Conservation (phyloP, 768 basidiomycete species). For the Boletus subcaerulescens region DNA sequence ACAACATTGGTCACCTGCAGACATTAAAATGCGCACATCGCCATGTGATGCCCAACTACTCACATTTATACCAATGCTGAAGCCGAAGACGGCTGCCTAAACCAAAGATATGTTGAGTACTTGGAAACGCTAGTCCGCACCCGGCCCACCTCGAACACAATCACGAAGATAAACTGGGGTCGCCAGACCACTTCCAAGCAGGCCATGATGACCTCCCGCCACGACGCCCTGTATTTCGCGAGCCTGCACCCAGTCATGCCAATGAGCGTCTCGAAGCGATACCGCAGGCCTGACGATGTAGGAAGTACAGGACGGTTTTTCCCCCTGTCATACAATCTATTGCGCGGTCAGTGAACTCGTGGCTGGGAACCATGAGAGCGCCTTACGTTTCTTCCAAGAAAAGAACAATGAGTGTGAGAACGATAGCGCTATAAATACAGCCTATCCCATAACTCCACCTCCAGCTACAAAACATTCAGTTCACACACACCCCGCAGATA, state of each 20-base stretch:
- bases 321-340: constrained; percentile 49
- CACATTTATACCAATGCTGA: constrained; percentile 45
- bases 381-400: constrained; percentile 51
- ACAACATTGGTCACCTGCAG: constrained; percentile 52
- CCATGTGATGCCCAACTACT: neutral
- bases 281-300: constrained; percentile 32
- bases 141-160: constrained; percentile 36
- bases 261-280: constrained; percentile 45
- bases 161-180: constrained; percentile 43
- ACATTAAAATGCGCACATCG: neutral
- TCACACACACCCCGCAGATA: too few relatives aligned
- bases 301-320: constrained; percentile 29
- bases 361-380: neutral
- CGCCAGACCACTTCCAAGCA: constrained; percentile 45
- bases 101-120: neutral
- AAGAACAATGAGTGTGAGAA: constrained; percentile 44
- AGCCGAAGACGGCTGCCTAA: constrained; percentile 46
- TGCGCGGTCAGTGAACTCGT: neutral
- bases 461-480: constrained; percentile 32
- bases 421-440: constrained; percentile 44
- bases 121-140: neutral
- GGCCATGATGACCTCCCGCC: constrained; percentile 33
- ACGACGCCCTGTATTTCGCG: constrained; percentile 42
- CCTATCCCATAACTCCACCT: constrained; percentile 55
- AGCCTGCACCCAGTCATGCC: constrained; percentile 48